Conservation (phyloP, 345 rosid species). For the Triadica sebifera region DNA sequence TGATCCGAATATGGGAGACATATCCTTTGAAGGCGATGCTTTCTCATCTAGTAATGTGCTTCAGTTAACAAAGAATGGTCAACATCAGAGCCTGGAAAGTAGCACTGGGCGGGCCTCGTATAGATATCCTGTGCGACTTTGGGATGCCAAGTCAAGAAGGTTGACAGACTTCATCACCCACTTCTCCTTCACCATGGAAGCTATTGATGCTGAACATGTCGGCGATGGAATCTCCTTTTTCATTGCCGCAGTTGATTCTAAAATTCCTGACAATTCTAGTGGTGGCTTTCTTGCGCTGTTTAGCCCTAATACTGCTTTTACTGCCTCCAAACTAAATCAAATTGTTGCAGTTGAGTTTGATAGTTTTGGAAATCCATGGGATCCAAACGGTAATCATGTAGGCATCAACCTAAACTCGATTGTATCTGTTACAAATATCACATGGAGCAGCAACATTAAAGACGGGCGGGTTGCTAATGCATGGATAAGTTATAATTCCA, state of each 20-base stretch:
- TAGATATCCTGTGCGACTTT: not conserved
- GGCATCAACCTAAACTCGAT: slow-evolving; percentile 18
- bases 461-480: not conserved
- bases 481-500: not conserved
- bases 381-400: slow-evolving; percentile 14
- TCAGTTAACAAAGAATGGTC: not conserved
- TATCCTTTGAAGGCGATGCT: not conserved
- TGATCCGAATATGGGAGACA: no score
- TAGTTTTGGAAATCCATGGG: slow-evolving; percentile 12
- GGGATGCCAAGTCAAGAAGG: not conserved
- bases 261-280: not conserved
- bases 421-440: not conserved
- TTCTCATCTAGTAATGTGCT: not conserved
- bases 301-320: not conserved
- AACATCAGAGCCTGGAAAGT: not conserved
- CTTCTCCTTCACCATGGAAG: slow-evolving; percentile 18
- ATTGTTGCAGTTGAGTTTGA: slow-evolving; percentile 31
- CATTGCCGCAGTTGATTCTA: not conserved
- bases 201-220: not conserved
- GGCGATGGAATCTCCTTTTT: slow-evolving; percentile 11
- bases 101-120: not conserved
- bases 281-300: not conserved
- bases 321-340: not conserved
- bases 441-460: not conserved
- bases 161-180: slow-evolving; percentile 2